Percentiles rank a stretch among this genome's conserved stretches.
Evolutionary conservation across 129 eudicot species (phyloP).

Genomic region (sunflower (Helianthus annuus)): HanXRQr2.0-SUNRISE NC_035439.2:52607913-52608412

Average conservation of each 20-base stretch:
- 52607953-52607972: too few species aligned
- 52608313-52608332: constrained; percentile 98
- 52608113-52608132: too few species aligned
- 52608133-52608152: too few species aligned
- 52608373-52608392: constrained; percentile 73
- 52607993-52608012: constrained; percentile 16
- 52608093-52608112: too few species aligned
- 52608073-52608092: constrained; percentile 12
- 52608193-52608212: constrained; percentile 16
- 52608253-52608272: constrained; percentile 64
- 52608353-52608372: constrained; percentile 59
- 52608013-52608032: constrained; percentile 1
- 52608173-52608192: constrained; percentile 11
- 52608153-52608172: constrained; percentile 4
- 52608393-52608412: constrained; percentile 40
- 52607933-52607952: too few species aligned
- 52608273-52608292: constrained; percentile 52
- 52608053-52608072: neutral
- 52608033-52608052: neutral
- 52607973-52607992: constrained; percentile 69
- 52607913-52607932: too few species aligned
- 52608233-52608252: constrained; percentile 70
- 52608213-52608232: neutral
- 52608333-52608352: constrained; percentile 86
- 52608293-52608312: constrained; percentile 46